Percentiles rank a stretch among this genome's conserved stretches.
phyloP scores from a whole-genome alignment of 2,329 filamentous ascomycete species.

The Diaporthe sp. region DNA sequence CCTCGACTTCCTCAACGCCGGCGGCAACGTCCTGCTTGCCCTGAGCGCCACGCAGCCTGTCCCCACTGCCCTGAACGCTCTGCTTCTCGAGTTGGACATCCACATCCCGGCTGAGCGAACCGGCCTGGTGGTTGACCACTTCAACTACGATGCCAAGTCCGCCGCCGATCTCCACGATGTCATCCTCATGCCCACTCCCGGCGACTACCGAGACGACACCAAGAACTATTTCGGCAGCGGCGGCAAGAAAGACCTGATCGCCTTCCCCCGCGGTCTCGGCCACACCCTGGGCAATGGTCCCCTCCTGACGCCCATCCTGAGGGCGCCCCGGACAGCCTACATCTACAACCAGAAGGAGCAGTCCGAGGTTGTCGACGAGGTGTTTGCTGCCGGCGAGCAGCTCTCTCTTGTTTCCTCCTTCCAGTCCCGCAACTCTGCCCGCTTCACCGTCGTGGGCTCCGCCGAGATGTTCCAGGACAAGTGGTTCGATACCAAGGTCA shows the following conservation, averaged over 20 bases:
- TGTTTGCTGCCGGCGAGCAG: conserved; percentile 87
- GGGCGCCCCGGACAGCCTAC: conserved; percentile 88
- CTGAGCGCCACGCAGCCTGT: conserved; percentile 80
- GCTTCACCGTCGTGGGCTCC: conserved; percentile 86
- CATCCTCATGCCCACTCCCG: conserved; percentile 80
- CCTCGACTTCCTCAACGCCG: conserved; percentile 89
- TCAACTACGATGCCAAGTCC: conserved; percentile 86
- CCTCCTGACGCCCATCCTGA: conserved; percentile 84
- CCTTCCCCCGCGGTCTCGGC: conserved; percentile 85
- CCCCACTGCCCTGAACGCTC: conserved; percentile 79
- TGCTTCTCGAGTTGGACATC: conserved; percentile 91
- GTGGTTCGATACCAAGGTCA: conserved; percentile 88
- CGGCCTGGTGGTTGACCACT: conserved; percentile 91
- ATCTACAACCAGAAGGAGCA: conserved; percentile 95
- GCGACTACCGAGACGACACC: conserved; percentile 73
- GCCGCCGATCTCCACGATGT: conserved; percentile 90
- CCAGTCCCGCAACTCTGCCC: conserved; percentile 94
- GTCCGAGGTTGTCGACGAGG: conserved; percentile 77
- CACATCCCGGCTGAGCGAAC: conserved; percentile 87
- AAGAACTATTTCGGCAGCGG: conserved; percentile 82
- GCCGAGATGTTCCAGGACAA: conserved; percentile 88
- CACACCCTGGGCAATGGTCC: conserved; percentile 84
- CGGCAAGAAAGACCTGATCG: conserved; percentile 69
- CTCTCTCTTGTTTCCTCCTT: conserved; percentile 86
- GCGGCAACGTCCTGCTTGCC: conserved; percentile 91